Base-by-base conservation (phyloP, 1,139 yeast species). In the Kodamaea ohmeri region DNA sequence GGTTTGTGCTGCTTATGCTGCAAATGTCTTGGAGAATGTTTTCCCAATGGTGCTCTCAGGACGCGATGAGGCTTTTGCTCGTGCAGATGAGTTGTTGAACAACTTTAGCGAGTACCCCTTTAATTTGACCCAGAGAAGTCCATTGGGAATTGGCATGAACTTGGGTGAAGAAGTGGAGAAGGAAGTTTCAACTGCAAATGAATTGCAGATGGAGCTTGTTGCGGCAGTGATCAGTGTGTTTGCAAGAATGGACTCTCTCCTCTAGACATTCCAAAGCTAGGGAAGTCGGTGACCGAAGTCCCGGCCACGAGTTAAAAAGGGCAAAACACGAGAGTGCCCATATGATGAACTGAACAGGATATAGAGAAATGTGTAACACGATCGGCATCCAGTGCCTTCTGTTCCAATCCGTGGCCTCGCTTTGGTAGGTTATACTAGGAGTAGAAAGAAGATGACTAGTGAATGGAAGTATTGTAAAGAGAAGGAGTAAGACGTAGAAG, bases 1-100 rank as follows among this genome's bases (percentile, higher is more conserved):
- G 51, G 87, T 89, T 17, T 82, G 92, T 52, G 95, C 95, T 13
- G 79, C 96, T 11, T 88, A 87, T 58, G 97, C 97, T 30, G 98
- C 97, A 32, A 92, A 89, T 56, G 99, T 92, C 13, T 75, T 92
- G 52, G 99, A 92, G 57, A 94, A 92, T 56, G 95, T 89, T 5
- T 73, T 83, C 36, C 74, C 83, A 25, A 71, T 90, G 49, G 84
- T 83, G 50, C 89, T 88, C 58, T 97, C 89, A 50, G 86, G 83
- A 48, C 80, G 97, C 53, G 99, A 94, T 59, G 83, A 83, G 51
- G 97, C 97, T 0, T 86, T 90, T 60, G 80, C 88, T 4, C 77
- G 96, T 52, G 96, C 96, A 8, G 97, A 92, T 56, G 97, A 92
- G 58, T 64, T 94, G 36, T 72, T 92, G 47, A 76, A 73, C 37